Percentiles rank a stretch among this genome's conserved stretches.
Evolutionary conservation across 805 yeast species (phyloP).

Genomic region (Candida chilensis): DNA sequence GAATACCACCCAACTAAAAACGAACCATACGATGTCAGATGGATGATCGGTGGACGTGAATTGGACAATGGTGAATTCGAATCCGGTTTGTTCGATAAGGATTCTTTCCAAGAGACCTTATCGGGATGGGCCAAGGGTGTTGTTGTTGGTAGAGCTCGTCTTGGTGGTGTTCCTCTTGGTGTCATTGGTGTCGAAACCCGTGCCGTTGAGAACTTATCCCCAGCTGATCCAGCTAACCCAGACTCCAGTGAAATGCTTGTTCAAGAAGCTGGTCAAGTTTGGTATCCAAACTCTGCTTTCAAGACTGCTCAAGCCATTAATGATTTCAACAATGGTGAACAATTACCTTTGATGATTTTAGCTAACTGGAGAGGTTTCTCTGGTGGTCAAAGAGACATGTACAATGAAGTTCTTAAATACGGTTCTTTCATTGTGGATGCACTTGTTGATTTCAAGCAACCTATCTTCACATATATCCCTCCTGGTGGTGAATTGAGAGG

Average conservation of each 20-base stretch:
- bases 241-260: slow-evolving; percentile 79
- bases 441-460: slow-evolving; percentile 90
- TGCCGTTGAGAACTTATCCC: slow-evolving; percentile 78
- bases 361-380: slow-evolving; percentile 99
- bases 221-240: slow-evolving; percentile 99
- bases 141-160: slow-evolving; percentile 96
- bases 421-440: slow-evolving; percentile 98
- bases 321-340: slow-evolving; percentile 97
- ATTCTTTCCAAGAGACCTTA: slow-evolving; percentile 90
- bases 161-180: slow-evolving; percentile 99
- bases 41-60: slow-evolving; percentile 84
- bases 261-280: slow-evolving; percentile 98
- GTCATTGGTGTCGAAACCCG: slow-evolving; percentile 94
- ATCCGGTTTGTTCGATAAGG: slow-evolving; percentile 84
- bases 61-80: slow-evolving; percentile 65
- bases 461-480: slow-evolving; percentile 93
- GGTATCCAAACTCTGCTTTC: slow-evolving; percentile 99
- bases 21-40: slow-evolving; percentile 83
- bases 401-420: slow-evolving; percentile 92
- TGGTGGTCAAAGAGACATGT: slow-evolving; percentile 99
- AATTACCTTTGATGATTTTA: slow-evolving; percentile 90
- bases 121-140: slow-evolving; percentile 99
- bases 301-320: slow-evolving; percentile 98
- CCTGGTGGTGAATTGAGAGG: slow-evolving; percentile 99
- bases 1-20: slow-evolving; percentile 67